Evolutionary conservation across 805 yeast genomes (phyloP).

Genomic region (Kuraishia ogatae): DNA sequence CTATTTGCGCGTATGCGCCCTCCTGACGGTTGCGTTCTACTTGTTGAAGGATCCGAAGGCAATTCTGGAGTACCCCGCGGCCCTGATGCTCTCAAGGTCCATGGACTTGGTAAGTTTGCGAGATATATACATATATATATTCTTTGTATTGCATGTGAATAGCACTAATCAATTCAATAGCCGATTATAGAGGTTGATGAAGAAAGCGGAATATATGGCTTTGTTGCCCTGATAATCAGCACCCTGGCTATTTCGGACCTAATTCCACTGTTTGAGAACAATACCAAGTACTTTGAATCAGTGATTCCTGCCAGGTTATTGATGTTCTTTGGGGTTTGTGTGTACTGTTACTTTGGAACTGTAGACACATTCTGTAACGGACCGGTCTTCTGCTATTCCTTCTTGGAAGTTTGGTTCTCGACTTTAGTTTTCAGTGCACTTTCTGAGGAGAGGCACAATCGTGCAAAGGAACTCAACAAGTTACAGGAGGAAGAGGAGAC

Average conservation of each 20-base stretch:
- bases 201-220: slow-evolving; percentile 30
- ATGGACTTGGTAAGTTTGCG: slow-evolving; percentile 35
- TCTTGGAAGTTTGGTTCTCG: slow-evolving; percentile 64
- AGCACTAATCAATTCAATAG: background rate
- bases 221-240: slow-evolving; percentile 36
- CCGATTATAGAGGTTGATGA: slow-evolving; percentile 23
- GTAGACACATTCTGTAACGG: slow-evolving; percentile 48
- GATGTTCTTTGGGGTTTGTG: slow-evolving; percentile 39
- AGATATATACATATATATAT: background rate
- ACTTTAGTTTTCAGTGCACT: slow-evolving; percentile 52
- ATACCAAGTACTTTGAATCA: slow-evolving; percentile 43
- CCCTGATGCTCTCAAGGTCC: slow-evolving; percentile 48
- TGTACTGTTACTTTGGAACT: slow-evolving; percentile 37
- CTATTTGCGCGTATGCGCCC: slow-evolving; percentile 36
- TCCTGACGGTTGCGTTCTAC: slow-evolving; percentile 34
- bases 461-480: slow-evolving; percentile 26
- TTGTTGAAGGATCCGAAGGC: slow-evolving; percentile 38
- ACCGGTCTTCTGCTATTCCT: slow-evolving; percentile 48
- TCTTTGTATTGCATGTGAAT: background rate
- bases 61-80: slow-evolving; percentile 35
- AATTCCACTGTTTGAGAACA: slow-evolving; percentile 43
- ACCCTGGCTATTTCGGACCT: slow-evolving; percentile 43
- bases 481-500: slow-evolving; percentile 7
- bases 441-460: slow-evolving; percentile 52
- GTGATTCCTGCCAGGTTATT: slow-evolving; percentile 50